These are phyloP conservation scores for Trichoderma citrinoviride DNA, from an alignment of 2,329 filamentous ascomycete genomes.

Conservation along the genomic window DNA sequence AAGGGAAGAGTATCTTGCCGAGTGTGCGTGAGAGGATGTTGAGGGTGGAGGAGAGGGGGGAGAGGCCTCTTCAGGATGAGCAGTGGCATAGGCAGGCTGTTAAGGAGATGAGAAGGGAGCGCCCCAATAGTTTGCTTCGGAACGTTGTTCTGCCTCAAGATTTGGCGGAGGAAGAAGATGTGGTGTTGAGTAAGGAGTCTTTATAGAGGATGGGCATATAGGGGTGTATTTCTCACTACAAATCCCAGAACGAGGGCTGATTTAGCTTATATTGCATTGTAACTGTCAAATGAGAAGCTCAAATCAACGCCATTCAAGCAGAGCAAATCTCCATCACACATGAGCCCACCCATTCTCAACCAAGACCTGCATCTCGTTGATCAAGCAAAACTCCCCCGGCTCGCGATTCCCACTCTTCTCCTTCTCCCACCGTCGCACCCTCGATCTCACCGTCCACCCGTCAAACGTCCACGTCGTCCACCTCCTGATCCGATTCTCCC, in stretches of 20 bases:
- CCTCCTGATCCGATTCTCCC: constrained; percentile 55
- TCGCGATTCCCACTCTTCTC: constrained; percentile 39
- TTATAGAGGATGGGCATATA: background rate
- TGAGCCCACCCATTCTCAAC: constrained; percentile 58
- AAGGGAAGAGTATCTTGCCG: background rate
- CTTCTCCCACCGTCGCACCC: constrained; percentile 41
- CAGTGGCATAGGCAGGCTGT: background rate
- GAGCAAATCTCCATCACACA: constrained; percentile 35
- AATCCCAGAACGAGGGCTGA: background rate
- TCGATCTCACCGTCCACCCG: constrained; percentile 36
- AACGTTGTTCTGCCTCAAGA: background rate
- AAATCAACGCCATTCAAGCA: background rate
- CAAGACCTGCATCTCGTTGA: constrained; percentile 62
- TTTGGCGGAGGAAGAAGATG: background rate
- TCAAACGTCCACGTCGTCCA: constrained; percentile 38
- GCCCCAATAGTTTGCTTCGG: constrained; percentile 3
- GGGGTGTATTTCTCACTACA: background rate
- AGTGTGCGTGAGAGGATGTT: background rate
- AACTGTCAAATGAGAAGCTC: background rate
- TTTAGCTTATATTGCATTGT: background rate
- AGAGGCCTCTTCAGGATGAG: background rate
- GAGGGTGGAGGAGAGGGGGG: background rate
- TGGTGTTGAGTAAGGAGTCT: background rate
- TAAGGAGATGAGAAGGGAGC: background rate
- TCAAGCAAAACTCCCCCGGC: constrained; percentile 51